Evolutionary conservation across 345 rosid species (phyloP), one percentile per base, ranked within the genome.

Genomic region (Melaleuca quinquenervia): DNA sequence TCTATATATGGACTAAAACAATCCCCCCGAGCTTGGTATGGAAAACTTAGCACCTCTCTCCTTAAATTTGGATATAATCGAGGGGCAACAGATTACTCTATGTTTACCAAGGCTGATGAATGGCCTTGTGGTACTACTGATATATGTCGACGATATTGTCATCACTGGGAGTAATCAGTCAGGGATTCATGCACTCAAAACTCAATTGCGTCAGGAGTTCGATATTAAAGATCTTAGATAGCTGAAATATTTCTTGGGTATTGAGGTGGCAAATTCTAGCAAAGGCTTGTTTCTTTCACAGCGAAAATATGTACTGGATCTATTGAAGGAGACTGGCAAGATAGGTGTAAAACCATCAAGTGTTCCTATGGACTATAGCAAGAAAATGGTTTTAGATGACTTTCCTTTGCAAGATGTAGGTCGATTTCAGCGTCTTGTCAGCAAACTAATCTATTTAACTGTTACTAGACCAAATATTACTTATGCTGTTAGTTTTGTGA

Each of bases 171-270:
- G 41, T 20, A 60, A 60, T 16, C 1, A 60, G 6, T 27, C 1
- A 13, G 1, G 2, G 20, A 27, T 60, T 27, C 1, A 60, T 2
- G 74, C 20, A 6, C 10, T 60, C 18, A 60, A 60, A 29, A 36
- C 27, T 7, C 6, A 60, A 6, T 32, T n/a, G n/a, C 1, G 0
- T 8, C 0, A 0, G 27, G 14, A 56, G 12, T 62, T 84, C 21
- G 18, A 29, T 11, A n/a, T 49, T 16, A 84, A 84, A 50, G 55
- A 62, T 29, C 20, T 84, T 0, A 7, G 48, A 16, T 14, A 49
- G 3, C 8, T 49, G 2, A 60, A 3, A 8, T 84, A 49, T 60
- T 84, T 84, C 32, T 49, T 62, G 7, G 48, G 48, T 6, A 26
- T 84, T 60, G 45, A 84, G 12, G 75, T 58, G 20, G 27, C 80